Percentiles rank a stretch among this genome's conserved stretches.
Evolutionary conservation across 2,329 filamentous ascomycete species (phyloP).

Genomic region (Aureobasidium sp.): DNA sequence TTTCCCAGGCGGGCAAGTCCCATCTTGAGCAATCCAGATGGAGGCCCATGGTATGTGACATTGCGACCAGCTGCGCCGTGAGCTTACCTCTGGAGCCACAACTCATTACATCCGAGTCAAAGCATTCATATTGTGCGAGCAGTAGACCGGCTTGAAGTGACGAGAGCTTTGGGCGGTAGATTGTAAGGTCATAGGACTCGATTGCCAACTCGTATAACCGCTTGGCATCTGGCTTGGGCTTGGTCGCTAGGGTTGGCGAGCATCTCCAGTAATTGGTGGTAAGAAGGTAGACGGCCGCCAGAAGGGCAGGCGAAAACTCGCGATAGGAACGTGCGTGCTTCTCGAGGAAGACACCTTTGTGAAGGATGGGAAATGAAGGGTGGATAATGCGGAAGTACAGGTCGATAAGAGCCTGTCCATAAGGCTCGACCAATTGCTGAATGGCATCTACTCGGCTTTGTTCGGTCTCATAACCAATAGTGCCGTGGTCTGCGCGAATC

Average conservation of each 20-base stretch:
- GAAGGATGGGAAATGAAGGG: slow-evolving; percentile 52
- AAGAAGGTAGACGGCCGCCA: slow-evolving; percentile 57
- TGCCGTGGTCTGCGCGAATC: slow-evolving; percentile 51
- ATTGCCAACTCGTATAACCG: slow-evolving; percentile 30
- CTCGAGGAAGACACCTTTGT: slow-evolving; percentile 56
- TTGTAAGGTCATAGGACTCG: slow-evolving; percentile 32
- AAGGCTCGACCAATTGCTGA: slow-evolving; percentile 61
- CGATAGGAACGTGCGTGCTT: slow-evolving; percentile 53
- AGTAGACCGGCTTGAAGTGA: slow-evolving; percentile 35
- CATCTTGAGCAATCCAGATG: slow-evolving; percentile 27
- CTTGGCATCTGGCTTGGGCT: slow-evolving; percentile 36
- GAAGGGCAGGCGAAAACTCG: slow-evolving; percentile 52
- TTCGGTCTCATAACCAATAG: slow-evolving; percentile 21
- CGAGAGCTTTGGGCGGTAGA: slow-evolving; percentile 35
- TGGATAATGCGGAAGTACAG: slow-evolving; percentile 64
- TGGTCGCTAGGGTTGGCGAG: slow-evolving; percentile 45
- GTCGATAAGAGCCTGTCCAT: slow-evolving; percentile 63
- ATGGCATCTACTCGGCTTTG: slow-evolving; percentile 58
- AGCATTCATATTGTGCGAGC: slow-evolving; percentile 31
- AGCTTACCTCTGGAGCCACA: slow-evolving; percentile 22
- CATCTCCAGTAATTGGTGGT: slow-evolving; percentile 57
- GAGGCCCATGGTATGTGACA: slow-evolving; percentile 35
- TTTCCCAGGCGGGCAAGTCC: slow-evolving; percentile 27
- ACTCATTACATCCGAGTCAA: slow-evolving; percentile 22
- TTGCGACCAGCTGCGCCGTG: slow-evolving; percentile 32